Percentiles rank a stretch among this genome's conserved stretches.
Conservation (phyloP, 148 eudicot species). For the Silene uniflora region DNA sequence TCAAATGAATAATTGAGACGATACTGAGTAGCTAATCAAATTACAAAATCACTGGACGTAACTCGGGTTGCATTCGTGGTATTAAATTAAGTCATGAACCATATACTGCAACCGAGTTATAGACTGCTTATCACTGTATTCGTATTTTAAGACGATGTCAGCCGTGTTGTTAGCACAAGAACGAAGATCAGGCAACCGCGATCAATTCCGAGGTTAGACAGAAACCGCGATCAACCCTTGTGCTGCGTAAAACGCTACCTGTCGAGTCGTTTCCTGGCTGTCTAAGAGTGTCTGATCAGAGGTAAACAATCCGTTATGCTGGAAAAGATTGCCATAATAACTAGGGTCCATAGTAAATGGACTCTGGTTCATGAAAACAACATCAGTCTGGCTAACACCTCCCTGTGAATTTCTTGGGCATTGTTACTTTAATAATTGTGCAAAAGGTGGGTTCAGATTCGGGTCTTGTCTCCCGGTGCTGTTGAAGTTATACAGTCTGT, state of each 20-base stretch:
- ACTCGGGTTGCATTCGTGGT: too few species aligned
- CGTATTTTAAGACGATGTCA: too few species aligned
- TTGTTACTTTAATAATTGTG: constrained; percentile 16
- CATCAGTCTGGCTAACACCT: constrained; percentile 1
- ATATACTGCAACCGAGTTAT: too few species aligned
- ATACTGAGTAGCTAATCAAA: too few species aligned
- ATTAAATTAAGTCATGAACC: too few species aligned
- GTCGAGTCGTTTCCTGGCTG: constrained; percentile 10
- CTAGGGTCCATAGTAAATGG: constrained; percentile 12
- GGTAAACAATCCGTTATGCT: constrained; percentile 15
- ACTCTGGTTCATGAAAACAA: constrained; percentile 26
- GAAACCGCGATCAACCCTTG: not conserved
- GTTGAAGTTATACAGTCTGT: constrained; percentile 35
- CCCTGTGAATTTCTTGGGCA: constrained; percentile 29
- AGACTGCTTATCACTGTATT: too few species aligned
- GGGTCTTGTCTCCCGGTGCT: constrained; percentile 21
- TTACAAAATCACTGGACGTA: too few species aligned
- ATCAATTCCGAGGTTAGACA: too few species aligned
- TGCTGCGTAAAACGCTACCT: constrained; percentile 5
- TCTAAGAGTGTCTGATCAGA: constrained; percentile 30
- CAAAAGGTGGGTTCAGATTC: constrained; percentile 22
- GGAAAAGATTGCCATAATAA: constrained; percentile 12
- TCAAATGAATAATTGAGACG: too few species aligned
- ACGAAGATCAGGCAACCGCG: too few species aligned
- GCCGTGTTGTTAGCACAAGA: too few species aligned